Base-by-base conservation (phyloP, 2,329 filamentous ascomycete species). In the Byssochlamys sp. region DNA sequence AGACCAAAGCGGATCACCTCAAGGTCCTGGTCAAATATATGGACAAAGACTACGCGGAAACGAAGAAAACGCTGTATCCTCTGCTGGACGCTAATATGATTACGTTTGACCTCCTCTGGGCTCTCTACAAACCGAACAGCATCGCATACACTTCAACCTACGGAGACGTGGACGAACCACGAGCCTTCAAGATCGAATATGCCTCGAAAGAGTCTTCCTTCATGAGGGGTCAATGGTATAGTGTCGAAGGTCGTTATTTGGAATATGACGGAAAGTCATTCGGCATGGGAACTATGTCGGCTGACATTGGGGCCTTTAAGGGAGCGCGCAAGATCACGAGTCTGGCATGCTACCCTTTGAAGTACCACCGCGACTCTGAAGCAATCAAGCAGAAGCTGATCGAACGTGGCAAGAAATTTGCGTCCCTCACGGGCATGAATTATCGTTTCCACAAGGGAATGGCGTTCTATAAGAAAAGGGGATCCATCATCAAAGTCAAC, bases 231-330 rank as follows among this genome's bases (percentile, higher is more conserved):
- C 81, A 86, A 19, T 92, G 83, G 74, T 95, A 91, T 73, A 82
- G 80, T 62, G 80, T 96, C 12, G 87, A 92, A 63, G 90, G 77
- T 9, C 69, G 73, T 19, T 95, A 94, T 64, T 81, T 96, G 27
- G 90, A 95, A 66, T 95, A 90, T 60, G 90, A 96, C 64, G 91
- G 91, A 58, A 95, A 95, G 69, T 80, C 82, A 5, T 95, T 91
- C 68, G 91, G 90, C 2, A 86, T 87, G 65, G 89, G 88, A 14
- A 84, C 78, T 54, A 83, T 90, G 67, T 78, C 83, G 10, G 82
- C 85, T 39, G 84, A 91, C 54, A 84, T 96, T 11, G 74, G 81
- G 5, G 78, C 83, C 2, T 96, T 96, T 78, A 88, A 89, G 59
- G 91, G 91, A 0, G 84, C 88, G 12, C 83, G 86, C 60, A 91